A percentile compares a stretch with the other conserved stretches of the same genome.
phyloP scores from a whole-genome alignment of 2,329 filamentous ascomycete genomes.

The Immersiporthe knoxdaviesiana region DNA sequence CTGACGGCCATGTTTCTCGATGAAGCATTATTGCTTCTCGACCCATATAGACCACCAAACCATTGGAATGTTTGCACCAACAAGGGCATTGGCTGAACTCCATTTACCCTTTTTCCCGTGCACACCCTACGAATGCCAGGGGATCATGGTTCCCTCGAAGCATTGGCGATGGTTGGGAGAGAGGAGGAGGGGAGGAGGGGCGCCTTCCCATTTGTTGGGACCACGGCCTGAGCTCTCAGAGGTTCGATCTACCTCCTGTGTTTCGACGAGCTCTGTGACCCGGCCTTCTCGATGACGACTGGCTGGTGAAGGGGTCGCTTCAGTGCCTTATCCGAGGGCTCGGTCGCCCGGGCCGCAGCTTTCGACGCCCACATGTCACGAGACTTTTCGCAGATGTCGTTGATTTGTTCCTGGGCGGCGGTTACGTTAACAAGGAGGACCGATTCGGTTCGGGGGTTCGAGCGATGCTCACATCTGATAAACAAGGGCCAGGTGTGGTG shows the following conservation, averaged over 20 bases:
- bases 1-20: constrained; percentile 21
- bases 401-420: constrained; percentile 59
- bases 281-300: constrained; percentile 51
- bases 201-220: constrained; percentile 2
- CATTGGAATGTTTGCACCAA: constrained; percentile 6
- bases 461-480: constrained; percentile 58
- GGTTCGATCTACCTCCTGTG: constrained; percentile 33
- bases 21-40: constrained; percentile 21
- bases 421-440: constrained; percentile 32
- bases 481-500: constrained; percentile 58
- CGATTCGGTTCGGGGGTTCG: background rate
- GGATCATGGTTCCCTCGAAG: constrained; percentile 22
- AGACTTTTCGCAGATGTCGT: constrained; percentile 64
- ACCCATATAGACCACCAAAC: background rate
- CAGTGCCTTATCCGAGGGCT: constrained; percentile 52
- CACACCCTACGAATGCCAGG: constrained; percentile 16
- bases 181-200: no score
- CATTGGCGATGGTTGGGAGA: background rate
- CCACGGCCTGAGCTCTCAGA: constrained; percentile 1
- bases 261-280: constrained; percentile 39
- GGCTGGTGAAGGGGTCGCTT: constrained; percentile 63
- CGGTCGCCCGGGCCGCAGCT: constrained; percentile 52
- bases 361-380: constrained; percentile 62
- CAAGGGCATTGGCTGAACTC: constrained; percentile 11
- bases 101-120: constrained; percentile 6